Conservation (phyloP, 2,329 filamentous ascomycete species). For the Aureobasidium sp. region DNA sequence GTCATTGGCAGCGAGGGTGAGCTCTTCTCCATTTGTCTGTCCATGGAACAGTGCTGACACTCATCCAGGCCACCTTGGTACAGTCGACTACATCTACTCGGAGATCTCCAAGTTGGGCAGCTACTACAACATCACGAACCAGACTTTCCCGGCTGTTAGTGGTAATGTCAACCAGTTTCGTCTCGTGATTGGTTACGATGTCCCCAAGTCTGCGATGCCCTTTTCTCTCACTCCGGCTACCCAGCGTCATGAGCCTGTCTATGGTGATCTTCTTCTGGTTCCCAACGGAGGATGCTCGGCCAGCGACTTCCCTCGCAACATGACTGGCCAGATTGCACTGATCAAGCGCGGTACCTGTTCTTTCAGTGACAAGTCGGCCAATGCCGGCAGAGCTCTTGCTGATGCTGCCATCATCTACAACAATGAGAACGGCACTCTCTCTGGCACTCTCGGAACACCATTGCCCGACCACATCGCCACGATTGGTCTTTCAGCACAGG, state of each 20-base stretch:
- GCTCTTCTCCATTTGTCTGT: background rate
- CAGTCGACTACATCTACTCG: constrained; percentile 26
- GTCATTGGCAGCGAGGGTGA: constrained; percentile 62
- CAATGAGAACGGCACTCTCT: constrained; percentile 54
- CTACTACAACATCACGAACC: constrained; percentile 57
- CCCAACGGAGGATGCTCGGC: constrained; percentile 55
- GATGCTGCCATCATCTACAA: constrained; percentile 65
- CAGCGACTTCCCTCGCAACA: constrained; percentile 54
- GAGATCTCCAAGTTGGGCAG: constrained; percentile 42
- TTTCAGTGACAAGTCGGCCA: constrained; percentile 64
- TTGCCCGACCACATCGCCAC: constrained; percentile 53
- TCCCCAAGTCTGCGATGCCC: constrained; percentile 56
- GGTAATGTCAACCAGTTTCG: constrained; percentile 25
- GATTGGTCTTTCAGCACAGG: constrained; percentile 56
- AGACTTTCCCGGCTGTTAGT: constrained; percentile 26
- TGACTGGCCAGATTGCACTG: constrained; percentile 61
- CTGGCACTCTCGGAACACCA: constrained; percentile 58
- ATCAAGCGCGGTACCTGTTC: constrained; percentile 63
- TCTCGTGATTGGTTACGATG: constrained; percentile 49
- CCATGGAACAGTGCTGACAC: background rate
- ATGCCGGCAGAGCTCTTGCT: constrained; percentile 63
- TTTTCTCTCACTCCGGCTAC: constrained; percentile 29
- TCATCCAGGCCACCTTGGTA: constrained; percentile 20
- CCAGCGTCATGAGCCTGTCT: constrained; percentile 20
- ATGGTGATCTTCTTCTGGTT: constrained; percentile 50